These are phyloP conservation scores for Cytospora paraplurivora DNA, from an alignment of 2,329 filamentous ascomycete species.

Conservation along the genomic window DNA sequence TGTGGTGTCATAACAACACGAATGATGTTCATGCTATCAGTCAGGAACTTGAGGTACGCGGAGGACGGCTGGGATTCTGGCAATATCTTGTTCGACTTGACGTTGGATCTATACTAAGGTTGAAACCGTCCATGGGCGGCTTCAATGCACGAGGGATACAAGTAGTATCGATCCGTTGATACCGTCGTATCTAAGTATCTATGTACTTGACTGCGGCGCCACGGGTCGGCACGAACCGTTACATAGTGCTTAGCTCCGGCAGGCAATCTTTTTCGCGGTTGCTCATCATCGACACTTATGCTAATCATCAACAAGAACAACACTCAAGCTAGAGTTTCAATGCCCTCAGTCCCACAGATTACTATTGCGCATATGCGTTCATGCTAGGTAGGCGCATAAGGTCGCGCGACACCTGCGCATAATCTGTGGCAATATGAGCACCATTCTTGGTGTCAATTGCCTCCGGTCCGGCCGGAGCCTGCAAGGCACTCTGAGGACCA, in stretches of 20 bases:
- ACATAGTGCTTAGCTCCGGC: background rate
- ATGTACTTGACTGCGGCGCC: background rate
- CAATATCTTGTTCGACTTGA: too few relatives aligned
- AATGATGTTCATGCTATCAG: too few relatives aligned
- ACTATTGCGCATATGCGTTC: background rate
- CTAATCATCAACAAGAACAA: background rate
- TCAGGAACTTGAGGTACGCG: too few relatives aligned
- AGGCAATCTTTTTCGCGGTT: background rate
- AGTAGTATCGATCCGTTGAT: too few relatives aligned
- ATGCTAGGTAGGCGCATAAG: constrained; percentile 22
- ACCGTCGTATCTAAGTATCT: too few relatives aligned
- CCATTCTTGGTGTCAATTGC: constrained; percentile 35
- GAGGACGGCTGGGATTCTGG: too few relatives aligned
- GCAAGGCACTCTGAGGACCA: constrained; percentile 8
- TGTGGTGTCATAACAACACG: background rate
- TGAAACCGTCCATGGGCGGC: too few relatives aligned
- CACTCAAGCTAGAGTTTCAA: background rate
- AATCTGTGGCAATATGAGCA: constrained; percentile 34
- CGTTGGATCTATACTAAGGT: too few relatives aligned
- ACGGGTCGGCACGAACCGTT: background rate
- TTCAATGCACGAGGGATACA: too few relatives aligned
- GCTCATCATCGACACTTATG: background rate
- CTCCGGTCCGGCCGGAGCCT: constrained; percentile 34
- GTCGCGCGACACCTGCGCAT: constrained; percentile 32
- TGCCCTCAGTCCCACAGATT: background rate